Evolutionary conservation across 495 filamentous ascomycete species (phyloP).

Genomic region (Penicillium lividum): DNA sequence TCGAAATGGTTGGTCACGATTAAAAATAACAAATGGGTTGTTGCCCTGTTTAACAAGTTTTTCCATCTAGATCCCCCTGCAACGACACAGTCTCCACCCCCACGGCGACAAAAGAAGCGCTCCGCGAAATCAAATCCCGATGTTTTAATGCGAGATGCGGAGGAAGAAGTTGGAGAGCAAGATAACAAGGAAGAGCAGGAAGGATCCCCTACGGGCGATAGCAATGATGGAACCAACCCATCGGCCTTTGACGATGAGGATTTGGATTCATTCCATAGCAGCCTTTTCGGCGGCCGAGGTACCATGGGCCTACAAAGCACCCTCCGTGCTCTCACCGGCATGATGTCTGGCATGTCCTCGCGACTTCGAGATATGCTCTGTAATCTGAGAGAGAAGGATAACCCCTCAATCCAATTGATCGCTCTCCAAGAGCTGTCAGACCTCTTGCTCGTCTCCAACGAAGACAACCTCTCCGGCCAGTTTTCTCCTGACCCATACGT

Average conservation of each 20-base stretch:
- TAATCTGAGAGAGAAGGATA: conserved; percentile 83
- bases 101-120: conserved; percentile 57
- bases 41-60: background rate
- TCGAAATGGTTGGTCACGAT: conserved; percentile 44
- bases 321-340: conserved; percentile 81
- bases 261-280: conserved; percentile 74
- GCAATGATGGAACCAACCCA: conserved; percentile 54
- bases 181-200: conserved; percentile 41
- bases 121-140: conserved; percentile 54
- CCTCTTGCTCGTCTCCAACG: conserved; percentile 88
- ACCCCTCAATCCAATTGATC: conserved; percentile 85
- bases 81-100: conserved; percentile 37
- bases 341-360: conserved; percentile 81
- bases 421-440: conserved; percentile 94
- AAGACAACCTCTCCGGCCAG: conserved; percentile 93
- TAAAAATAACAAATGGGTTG: background rate
- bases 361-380: conserved; percentile 80
- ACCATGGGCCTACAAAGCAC: conserved; percentile 74
- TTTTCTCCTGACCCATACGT: conserved; percentile 94
- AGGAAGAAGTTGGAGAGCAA: conserved; percentile 42
- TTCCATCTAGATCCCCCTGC: conserved; percentile 31
- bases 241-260: conserved; percentile 64
- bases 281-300: conserved; percentile 68
- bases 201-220: conserved; percentile 57
- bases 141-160: conserved; percentile 50